Percentiles rank a stretch among this genome's conserved stretches.
These are phyloP conservation scores for Linnemannia hyalina DNA, from an alignment of 192 early-diverging fungal genomes.

Conservation along the genomic window DNA sequence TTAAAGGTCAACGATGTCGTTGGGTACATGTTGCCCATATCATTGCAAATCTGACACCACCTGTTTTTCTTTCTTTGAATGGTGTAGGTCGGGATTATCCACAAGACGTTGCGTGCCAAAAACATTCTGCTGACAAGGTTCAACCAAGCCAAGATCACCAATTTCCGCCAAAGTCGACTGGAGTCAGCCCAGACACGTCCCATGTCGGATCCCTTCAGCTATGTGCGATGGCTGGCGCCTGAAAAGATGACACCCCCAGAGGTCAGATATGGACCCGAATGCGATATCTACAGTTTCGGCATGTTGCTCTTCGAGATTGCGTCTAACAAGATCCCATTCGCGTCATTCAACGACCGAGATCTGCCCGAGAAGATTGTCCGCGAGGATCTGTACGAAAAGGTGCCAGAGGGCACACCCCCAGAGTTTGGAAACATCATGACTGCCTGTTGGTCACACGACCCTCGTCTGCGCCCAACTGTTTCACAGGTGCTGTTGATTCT, in stretches of 20 bases:
- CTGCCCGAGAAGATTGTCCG: constrained; percentile 50
- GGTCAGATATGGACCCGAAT: constrained; percentile 44
- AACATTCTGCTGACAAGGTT: constrained; percentile 45
- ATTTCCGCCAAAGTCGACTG: constrained; percentile 52
- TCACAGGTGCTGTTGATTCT: constrained; percentile 47
- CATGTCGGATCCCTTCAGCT: constrained; percentile 56
- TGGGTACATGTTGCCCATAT: too few species aligned
- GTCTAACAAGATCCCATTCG: constrained; percentile 40
- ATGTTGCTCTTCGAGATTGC: constrained; percentile 56
- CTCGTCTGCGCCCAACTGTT: constrained; percentile 37
- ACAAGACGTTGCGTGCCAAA: constrained; percentile 52
- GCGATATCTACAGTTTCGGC: constrained; percentile 54
- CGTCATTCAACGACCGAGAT: constrained; percentile 17
- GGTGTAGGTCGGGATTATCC: constrained; percentile 46
- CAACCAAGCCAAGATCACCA: constrained; percentile 51
- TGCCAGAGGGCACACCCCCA: constrained; percentile 31
- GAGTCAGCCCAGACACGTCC: constrained; percentile 46
- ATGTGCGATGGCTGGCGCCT: constrained; percentile 52
- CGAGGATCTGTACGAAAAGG: constrained; percentile 42
- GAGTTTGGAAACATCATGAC: constrained; percentile 51
- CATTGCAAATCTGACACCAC: neutral
- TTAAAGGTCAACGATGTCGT: neutral
- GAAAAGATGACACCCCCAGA: constrained; percentile 52
- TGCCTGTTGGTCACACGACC: constrained; percentile 52
- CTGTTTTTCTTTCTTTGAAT: neutral